These are phyloP conservation scores for Phytophthora nicotianae DNA, from an alignment of 352 stramenopile genomes.

Conservation along the genomic window DNA sequence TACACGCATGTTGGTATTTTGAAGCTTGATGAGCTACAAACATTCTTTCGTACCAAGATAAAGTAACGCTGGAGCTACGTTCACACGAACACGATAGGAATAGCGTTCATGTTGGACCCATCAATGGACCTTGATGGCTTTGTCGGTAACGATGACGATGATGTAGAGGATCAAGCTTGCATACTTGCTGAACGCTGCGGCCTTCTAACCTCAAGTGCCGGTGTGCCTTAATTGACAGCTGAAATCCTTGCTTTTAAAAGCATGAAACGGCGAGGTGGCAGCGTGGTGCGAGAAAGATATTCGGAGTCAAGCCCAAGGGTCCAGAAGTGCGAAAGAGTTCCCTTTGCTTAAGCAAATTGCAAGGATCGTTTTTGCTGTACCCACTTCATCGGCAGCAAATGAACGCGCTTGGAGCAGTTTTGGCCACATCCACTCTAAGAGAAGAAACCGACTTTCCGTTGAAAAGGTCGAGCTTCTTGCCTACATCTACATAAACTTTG, in stretches of 20 bases:
- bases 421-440: too few species aligned
- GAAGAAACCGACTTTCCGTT: too few species aligned
- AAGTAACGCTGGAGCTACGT: constrained; percentile 19
- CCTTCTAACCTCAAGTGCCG: background rate
- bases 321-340: background rate
- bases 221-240: background rate
- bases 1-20: background rate
- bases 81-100: constrained; percentile 13
- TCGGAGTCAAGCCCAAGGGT: background rate
- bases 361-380: too few species aligned
- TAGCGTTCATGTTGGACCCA: constrained; percentile 4
- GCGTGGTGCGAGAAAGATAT: background rate
- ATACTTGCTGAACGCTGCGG: background rate
- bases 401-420: too few species aligned
- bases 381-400: too few species aligned
- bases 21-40: background rate
- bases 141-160: background rate
- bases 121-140: background rate
- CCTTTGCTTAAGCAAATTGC: too few species aligned
- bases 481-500: too few species aligned
- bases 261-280: background rate
- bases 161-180: background rate
- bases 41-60: background rate
- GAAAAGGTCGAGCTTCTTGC: too few species aligned
- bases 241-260: background rate